Evolutionary conservation across 805 yeast species (phyloP).

Genomic region (Pichia heedii): DNA sequence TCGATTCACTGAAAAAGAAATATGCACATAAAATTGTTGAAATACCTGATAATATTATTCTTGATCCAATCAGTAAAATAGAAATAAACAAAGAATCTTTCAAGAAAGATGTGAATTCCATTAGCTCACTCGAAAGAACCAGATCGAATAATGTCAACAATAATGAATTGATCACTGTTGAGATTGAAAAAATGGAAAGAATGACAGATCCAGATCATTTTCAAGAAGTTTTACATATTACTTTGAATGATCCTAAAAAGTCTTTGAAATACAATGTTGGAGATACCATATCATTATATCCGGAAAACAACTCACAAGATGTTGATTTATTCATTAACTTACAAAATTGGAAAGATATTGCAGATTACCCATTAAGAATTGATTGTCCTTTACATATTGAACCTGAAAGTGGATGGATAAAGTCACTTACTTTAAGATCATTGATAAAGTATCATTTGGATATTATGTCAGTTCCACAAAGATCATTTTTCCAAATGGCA

Average conservation of each 20-base stretch:
- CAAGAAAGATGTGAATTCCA: slow-evolving; percentile 7
- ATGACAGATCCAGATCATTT: slow-evolving; percentile 68
- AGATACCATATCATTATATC: slow-evolving; percentile 71
- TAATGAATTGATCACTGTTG: slow-evolving; percentile 30
- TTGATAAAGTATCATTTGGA: slow-evolving; percentile 76
- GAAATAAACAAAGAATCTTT: slow-evolving; percentile 11
- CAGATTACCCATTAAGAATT: slow-evolving; percentile 48
- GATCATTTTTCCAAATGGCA: slow-evolving; percentile 66
- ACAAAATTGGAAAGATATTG: slow-evolving; percentile 68
- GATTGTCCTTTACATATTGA: slow-evolving; percentile 15
- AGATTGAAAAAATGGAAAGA: slow-evolving; percentile 42
- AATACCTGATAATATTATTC: slow-evolving; percentile 1
- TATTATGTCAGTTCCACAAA: slow-evolving; percentile 69
- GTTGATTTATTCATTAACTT: slow-evolving; percentile 57
- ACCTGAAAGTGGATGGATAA: slow-evolving; percentile 55
- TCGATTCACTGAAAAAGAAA: slow-evolving; percentile 16
- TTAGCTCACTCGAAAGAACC: neutral
- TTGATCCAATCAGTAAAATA: slow-evolving; percentile 4
- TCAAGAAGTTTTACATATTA: slow-evolving; percentile 76
- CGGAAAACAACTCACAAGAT: slow-evolving; percentile 53
- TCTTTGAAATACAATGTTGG: slow-evolving; percentile 54
- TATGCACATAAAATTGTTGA: slow-evolving; percentile 9
- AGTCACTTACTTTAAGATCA: slow-evolving; percentile 58
- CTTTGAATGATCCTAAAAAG: slow-evolving; percentile 27
- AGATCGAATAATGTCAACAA: neutral